Evolutionary conservation across 2,329 filamentous ascomycete genomes (phyloP), one percentile per base, ranked within the genome.

Genomic region (Cercospora brassicicola): DNA sequence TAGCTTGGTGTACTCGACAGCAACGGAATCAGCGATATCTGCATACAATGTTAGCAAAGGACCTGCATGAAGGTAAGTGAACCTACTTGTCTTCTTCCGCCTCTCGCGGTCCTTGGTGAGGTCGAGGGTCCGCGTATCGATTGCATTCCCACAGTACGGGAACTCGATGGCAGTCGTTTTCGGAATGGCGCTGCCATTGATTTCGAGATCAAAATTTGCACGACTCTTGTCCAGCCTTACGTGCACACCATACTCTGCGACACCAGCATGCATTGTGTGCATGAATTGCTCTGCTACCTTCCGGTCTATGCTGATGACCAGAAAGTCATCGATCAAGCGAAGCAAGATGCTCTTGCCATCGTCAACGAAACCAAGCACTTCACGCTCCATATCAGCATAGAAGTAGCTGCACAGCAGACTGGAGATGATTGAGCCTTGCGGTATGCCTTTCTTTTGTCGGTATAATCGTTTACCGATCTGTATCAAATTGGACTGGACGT

Each of bases 321-420:
- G 83, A 73, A 98, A 99, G 75, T 99, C 95, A 73, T 99, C 95
- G 51, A 96, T 92, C 9, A 97, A 85, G 15, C 95, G 87, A 62
- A 98, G 79, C 7, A 99, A 83, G 2, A 97, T 79, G 59, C 87
- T 90, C 15, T 76, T 73, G 4, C 80, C 76, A 0, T 80, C 75
- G 15, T 83, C 73, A 2, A 95, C 80, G 76, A 97, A 98, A 0
- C 76, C 77, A 2, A 98, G 82, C 13, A 90, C 82, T 28, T 88
- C 84, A 6, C 81, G 80, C 79, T 99, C 95, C 1, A 98, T 86
- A 70, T 95, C 89, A 5, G 92, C 94, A 77, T 99, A 99, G 79
- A 98, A 97, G 80, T 96, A 94, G 80, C 93, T 98, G 83, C 95
- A 98, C 4, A 99, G 84, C 48, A 93, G 84, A 53, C 90, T 91